A percentile compares a stretch with the other conserved stretches of the same genome.
Conservation (phyloP, 208 protist species). For the Herpetomonas samuelpessoai region DNA sequence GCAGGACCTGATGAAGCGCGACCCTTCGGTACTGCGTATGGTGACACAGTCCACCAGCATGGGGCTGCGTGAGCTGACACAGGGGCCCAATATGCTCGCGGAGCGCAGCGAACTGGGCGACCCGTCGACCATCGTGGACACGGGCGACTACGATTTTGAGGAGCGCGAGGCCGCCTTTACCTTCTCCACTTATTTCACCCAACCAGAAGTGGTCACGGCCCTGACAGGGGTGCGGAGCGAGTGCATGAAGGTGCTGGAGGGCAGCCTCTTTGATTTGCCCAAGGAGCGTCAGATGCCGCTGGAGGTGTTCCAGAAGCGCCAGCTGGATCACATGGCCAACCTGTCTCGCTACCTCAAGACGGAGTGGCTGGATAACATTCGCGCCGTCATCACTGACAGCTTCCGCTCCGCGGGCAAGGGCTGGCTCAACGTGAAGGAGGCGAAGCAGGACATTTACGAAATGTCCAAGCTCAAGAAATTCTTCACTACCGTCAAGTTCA, state of each 20-base stretch:
- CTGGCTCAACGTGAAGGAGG: constrained; percentile 97
- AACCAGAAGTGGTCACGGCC: constrained; percentile 90
- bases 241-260: constrained; percentile 89
- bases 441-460: constrained; percentile 95
- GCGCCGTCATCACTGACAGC: constrained; percentile 79
- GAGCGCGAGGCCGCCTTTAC: constrained; percentile 81
- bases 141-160: constrained; percentile 64
- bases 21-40: constrained; percentile 78
- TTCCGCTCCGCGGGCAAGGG: constrained; percentile 96
- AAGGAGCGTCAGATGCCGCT: constrained; percentile 90
- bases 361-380: constrained; percentile 89
- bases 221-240: constrained; percentile 85
- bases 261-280: constrained; percentile 87
- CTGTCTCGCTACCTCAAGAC: constrained; percentile 85
- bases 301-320: constrained; percentile 76
- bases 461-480: constrained; percentile 98
- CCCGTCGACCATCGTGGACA: constrained; percentile 56
- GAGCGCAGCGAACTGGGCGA: constrained; percentile 61
- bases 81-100: constrained; percentile 76
- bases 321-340: constrained; percentile 71
- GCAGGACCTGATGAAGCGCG: constrained; percentile 76
- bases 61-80: constrained; percentile 78
- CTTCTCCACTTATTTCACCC: constrained; percentile 94
- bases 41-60: constrained; percentile 78
- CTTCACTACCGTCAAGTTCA: constrained; percentile 96